These are phyloP conservation scores for Acanthamoeba royreba DNA, from an alignment of 208 protist species.

Conservation along the genomic window DNA sequence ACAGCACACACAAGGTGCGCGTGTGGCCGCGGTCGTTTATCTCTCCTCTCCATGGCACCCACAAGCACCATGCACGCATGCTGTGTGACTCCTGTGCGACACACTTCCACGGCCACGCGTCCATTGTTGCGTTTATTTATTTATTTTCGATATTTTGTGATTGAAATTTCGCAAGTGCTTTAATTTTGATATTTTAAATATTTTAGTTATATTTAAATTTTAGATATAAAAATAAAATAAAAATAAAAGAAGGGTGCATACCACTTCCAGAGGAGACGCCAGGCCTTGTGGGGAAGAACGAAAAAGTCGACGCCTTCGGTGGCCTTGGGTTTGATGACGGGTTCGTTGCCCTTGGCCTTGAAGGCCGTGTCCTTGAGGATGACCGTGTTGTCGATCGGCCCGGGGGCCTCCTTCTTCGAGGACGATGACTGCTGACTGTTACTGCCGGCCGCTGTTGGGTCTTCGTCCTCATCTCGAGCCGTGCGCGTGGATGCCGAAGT, in stretches of 20 bases:
- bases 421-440: not conserved
- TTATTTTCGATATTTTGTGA: not conserved
- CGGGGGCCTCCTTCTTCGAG: not conserved
- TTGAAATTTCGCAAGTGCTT: too few relatives aligned
- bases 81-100: too few relatives aligned
- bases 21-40: too few relatives aligned
- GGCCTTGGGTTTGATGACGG: not conserved
- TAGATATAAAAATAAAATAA: too few relatives aligned
- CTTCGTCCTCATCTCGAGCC: too few relatives aligned
- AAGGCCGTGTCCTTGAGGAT: not conserved
- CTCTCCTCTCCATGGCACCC: not conserved
- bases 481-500: too few relatives aligned
- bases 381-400: not conserved
- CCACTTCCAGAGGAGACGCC: not conserved
- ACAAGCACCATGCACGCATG: too few relatives aligned
- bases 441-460: not conserved
- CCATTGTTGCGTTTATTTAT: not conserved
- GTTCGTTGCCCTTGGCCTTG: conserved; percentile 18
- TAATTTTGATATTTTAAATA: too few relatives aligned
- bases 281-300: not conserved
- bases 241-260: too few relatives aligned
- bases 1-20: too few relatives aligned
- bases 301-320: not conserved
- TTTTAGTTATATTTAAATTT: too few relatives aligned
- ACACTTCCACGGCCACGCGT: too few relatives aligned